Base-by-base conservation (phyloP, 2,329 filamentous ascomycete species). In the Aspergillus sergii region DNA sequence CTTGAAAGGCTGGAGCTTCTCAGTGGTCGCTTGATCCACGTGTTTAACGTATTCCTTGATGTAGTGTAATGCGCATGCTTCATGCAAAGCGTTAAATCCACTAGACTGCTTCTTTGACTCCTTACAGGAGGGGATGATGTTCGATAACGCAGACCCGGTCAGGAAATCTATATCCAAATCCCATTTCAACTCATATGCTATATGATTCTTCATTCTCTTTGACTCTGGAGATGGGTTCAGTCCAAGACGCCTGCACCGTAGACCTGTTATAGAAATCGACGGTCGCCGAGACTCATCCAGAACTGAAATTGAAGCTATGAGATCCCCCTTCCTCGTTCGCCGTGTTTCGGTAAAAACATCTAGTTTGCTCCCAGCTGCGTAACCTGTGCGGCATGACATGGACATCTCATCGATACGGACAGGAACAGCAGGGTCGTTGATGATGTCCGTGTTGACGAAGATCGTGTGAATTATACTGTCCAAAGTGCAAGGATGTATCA, bases 381-480 rank as follows among this genome's bases (percentile, higher is more conserved):
- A 57, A 8, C 19, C 58, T 0, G 68, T 61, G 11, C 50, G 12
- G 2, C 45, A 28, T 7, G 68, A 66, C 6, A 73, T 41, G 7
- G 39, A 56, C 46, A 75, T 64, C 30, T 69, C 56, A 4, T 72
- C 64, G 9, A 75, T 65, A 1, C 48, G 68, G 5, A 72, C 64
- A 1, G 73, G 73, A 14, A 74, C 64, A 2, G 65, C 45, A 4
- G 71, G 65, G 1, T 65, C 65, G 10, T 61, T 55, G 14, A 64
- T 59, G 2, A 63, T n/a, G 1, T 57, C 45, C 21, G 64, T 66
- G 1, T 58, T 64, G 10, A 66, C 61, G 30, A 76, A 73, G 0
- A 72, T 55, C 0, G 71, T 59, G 30, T 78, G 76, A 32, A 78
- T 74, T 10, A 76, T 62, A 46, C 64, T 71, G 59, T 78, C 76